These are phyloP conservation scores for Pistacia atlantica DNA, from an alignment of 345 rosid genomes.

Conservation along the genomic window DNA sequence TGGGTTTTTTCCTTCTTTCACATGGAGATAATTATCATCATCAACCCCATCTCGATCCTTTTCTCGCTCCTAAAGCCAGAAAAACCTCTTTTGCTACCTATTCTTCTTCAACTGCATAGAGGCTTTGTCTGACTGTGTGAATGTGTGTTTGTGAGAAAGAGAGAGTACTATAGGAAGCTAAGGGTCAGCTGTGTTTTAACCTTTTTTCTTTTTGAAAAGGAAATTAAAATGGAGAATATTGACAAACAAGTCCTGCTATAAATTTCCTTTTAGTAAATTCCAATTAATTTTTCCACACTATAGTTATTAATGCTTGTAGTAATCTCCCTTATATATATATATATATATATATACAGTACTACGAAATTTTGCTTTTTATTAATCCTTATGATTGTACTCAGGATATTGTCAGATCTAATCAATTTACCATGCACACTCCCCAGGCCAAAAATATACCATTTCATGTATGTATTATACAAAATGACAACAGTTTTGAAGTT, in stretches of 20 bases:
- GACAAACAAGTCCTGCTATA: background rate
- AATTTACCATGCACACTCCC: no score
- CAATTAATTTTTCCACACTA: background rate
- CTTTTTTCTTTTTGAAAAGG: background rate
- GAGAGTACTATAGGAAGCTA: background rate
- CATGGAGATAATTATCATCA: slow-evolving; percentile 31
- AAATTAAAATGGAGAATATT: background rate
- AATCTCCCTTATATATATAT: no score
- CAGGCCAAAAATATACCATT: no score
- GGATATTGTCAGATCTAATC: no score
- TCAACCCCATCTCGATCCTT: slow-evolving; percentile 16
- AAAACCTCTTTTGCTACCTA: background rate
- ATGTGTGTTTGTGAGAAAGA: background rate
- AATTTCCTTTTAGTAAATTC: background rate
- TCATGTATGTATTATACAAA: no score
- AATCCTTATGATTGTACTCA: no score
- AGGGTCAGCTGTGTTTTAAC: background rate
- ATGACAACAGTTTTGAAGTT: no score
- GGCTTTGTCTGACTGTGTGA: slow-evolving; percentile 7
- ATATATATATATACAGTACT: no score
- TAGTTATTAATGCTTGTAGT: no score
- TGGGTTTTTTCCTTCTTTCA: slow-evolving; percentile 23
- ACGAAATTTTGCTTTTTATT: no score
- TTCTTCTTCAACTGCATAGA: slow-evolving; percentile 2
- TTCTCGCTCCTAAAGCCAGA: background rate